These are phyloP conservation scores for Tylopilus orsonianus DNA, from an alignment of 1,284 basidiomycete species.

Conservation along the genomic window DNA sequence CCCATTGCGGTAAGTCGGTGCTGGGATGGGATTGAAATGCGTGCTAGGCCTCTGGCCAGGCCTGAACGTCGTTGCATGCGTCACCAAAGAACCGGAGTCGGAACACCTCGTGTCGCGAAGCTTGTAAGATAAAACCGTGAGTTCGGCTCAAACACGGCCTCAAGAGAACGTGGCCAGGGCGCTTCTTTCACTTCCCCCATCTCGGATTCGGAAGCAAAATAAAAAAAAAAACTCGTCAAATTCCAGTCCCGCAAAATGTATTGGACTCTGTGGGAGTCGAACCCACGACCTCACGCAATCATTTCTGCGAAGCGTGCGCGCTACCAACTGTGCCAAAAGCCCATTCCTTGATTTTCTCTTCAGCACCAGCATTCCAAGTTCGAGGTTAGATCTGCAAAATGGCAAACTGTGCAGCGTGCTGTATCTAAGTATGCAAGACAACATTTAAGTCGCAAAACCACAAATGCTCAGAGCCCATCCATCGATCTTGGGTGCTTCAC, in stretches of 20 bases:
- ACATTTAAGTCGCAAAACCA: no score
- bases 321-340: conserved; percentile 41
- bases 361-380: neutral
- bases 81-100: conserved; percentile 1
- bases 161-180: neutral
- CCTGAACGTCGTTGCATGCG: conserved; percentile 58
- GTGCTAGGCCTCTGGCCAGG: conserved; percentile 46
- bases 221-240: neutral
- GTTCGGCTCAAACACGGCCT: conserved; percentile 1
- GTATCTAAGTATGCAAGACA: conserved; percentile 1
- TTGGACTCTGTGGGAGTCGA: conserved; percentile 40
- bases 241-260: conserved; percentile 23
- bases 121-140: neutral
- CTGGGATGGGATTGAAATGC: conserved; percentile 50
- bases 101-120: conserved; percentile 4
- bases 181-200: no score
- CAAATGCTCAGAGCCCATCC: conserved; percentile 21
- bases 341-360: neutral
- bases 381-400: no score
- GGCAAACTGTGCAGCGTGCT: no score
- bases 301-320: conserved; percentile 38
- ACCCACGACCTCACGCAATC: conserved; percentile 40
- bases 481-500: conserved; percentile 74
- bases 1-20: conserved; percentile 42
- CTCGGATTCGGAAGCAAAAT: no score